These are phyloP conservation scores for Amaranthus hypochondriacus DNA, from an alignment of 148 eudicot species.

Conservation along the genomic window DNA sequence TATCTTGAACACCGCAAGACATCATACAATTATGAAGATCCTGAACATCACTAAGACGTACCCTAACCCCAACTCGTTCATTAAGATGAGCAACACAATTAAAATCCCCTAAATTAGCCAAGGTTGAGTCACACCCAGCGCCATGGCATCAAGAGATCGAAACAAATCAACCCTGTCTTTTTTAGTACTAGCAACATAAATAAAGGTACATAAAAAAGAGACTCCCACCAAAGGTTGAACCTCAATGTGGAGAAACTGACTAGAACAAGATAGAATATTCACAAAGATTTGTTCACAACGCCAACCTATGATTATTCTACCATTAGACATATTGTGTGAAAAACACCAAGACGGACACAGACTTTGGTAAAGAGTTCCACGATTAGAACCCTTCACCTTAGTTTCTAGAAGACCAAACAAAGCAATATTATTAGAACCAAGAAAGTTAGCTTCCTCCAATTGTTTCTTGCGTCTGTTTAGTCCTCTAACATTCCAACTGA, in stretches of 20 bases:
- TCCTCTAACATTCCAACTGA: no score
- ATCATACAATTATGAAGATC: background rate
- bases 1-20: background rate
- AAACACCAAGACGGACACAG: background rate
- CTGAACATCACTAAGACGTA: background rate
- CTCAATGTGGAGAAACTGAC: background rate
- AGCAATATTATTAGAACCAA: background rate
- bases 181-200: background rate
- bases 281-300: background rate
- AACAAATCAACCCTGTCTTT: background rate
- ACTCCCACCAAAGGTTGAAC: background rate
- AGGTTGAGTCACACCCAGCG: background rate
- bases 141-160: no score
- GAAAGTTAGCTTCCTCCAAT: no score
- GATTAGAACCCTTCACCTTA: background rate
- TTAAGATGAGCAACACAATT: background rate
- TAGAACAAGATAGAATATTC: background rate
- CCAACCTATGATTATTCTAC: background rate
- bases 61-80: background rate
- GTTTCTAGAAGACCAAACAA: background rate
- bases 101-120: background rate
- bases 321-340: background rate
- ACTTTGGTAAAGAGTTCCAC: background rate
- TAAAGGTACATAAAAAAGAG: no score
- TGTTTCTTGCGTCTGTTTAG: no score